Conservation (phyloP, 306 rosid genomes). For the Sechiopsis laciniata region DNA sequence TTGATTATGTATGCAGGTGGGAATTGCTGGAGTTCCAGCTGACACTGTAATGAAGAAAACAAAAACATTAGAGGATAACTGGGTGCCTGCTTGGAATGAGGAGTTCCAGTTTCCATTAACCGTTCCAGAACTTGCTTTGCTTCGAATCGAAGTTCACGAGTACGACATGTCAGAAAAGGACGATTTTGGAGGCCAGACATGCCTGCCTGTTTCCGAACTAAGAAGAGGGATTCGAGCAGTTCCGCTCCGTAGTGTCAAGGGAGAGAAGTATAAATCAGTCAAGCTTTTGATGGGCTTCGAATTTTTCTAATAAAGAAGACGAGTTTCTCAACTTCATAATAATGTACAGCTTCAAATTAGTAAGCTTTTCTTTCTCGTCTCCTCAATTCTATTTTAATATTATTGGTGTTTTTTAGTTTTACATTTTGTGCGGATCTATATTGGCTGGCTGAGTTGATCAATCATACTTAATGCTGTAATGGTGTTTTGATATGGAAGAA, state of each 20-base stretch:
- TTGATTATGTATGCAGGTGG: conserved; percentile 48
- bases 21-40: conserved; percentile 85
- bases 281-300: conserved; percentile 89
- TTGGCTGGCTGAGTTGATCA: not conserved
- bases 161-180: conserved; percentile 96
- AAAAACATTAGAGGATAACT: conserved; percentile 68
- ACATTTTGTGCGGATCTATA: conserved; percentile 5
- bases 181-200: conserved; percentile 92
- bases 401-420: not conserved
- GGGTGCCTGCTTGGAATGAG: conserved; percentile 87
- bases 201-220: conserved; percentile 70
- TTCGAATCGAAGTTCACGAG: conserved; percentile 91
- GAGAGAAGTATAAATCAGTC: conserved; percentile 60
- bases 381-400: conserved; percentile 3
- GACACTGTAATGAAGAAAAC: conserved; percentile 73
- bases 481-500: not conserved
- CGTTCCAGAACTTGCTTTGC: conserved; percentile 77
- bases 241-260: conserved; percentile 48
- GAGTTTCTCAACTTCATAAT: not conserved
- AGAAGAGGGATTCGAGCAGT: conserved; percentile 74
- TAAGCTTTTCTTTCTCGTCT: not conserved
- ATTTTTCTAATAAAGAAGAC: conserved; percentile 33
- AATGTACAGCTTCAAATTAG: conserved; percentile 21
- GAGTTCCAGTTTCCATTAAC: conserved; percentile 61
- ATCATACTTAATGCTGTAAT: not conserved